A percentile compares a stretch with the other conserved stretches of the same genome.
These are phyloP conservation scores for Liquidambar formosana DNA, from an alignment of 164 flowering plant species.

Conservation along the genomic window DNA sequence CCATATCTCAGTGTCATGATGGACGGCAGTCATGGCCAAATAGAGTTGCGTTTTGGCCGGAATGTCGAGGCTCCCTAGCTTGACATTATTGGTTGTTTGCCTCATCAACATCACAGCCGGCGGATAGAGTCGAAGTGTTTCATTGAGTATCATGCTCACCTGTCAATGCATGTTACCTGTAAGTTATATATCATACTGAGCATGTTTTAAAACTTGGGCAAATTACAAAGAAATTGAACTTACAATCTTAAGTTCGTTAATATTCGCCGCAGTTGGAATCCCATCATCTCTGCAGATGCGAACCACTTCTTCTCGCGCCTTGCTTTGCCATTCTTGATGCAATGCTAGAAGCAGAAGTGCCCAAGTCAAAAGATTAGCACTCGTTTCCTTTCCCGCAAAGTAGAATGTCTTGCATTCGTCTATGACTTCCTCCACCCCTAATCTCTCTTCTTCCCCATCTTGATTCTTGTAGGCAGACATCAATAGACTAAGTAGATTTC, in stretches of 20 bases:
- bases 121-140: conserved; percentile 71
- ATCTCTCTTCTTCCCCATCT: conserved; percentile 36
- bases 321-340: conserved; percentile 73
- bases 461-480: conserved; percentile 40
- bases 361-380: conserved; percentile 67
- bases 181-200: no score
- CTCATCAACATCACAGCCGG: conserved; percentile 51
- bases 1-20: conserved; percentile 49
- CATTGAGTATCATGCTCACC: conserved; percentile 62
- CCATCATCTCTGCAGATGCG: conserved; percentile 22
- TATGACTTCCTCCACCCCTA: conserved; percentile 52
- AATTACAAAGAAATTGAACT: conserved; percentile 20
- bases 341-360: conserved; percentile 48
- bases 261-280: conserved; percentile 42
- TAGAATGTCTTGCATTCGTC: conserved; percentile 80
- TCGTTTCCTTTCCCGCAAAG: conserved; percentile 81
- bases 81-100: conserved; percentile 32
- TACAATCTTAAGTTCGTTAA: conserved; percentile 48
- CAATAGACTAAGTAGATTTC: conserved; percentile 39
- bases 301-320: conserved; percentile 60
- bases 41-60: conserved; percentile 58
- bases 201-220: no score
- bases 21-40: conserved; percentile 44
- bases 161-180: conserved; percentile 17
- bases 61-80: conserved; percentile 51